Percentiles rank a stretch among this genome's conserved stretches.
Evolutionary conservation across 768 basidiomycete genomes (phyloP).

Genomic region (Mycena galericulata): DNA sequence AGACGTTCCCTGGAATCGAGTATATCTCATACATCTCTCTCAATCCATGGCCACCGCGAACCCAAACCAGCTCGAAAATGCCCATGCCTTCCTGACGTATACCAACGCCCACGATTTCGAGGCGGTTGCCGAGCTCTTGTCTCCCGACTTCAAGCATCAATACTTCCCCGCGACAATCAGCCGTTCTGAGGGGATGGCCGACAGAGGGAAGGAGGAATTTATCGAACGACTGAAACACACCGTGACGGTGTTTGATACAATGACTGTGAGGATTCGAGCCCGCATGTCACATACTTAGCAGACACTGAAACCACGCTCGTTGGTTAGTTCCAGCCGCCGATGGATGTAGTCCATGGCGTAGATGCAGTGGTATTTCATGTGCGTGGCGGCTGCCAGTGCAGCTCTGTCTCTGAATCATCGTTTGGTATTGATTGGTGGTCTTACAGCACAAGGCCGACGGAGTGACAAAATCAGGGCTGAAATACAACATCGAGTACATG

Average conservation of each 20-base stretch:
- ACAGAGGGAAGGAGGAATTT: neutral
- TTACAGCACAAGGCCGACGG: neutral
- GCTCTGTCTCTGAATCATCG: no score
- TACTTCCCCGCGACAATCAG: neutral
- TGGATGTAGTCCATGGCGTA: no score
- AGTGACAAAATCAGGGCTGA: no score
- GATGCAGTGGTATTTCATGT: no score
- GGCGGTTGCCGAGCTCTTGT: neutral
- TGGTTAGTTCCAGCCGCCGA: no score
- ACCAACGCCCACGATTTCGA: neutral
- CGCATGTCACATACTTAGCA: no score
- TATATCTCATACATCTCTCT: no score
- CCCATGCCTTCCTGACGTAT: neutral
- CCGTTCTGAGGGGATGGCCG: neutral
- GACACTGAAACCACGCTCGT: no score
- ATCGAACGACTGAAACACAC: neutral
- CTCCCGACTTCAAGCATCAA: slow-evolving; percentile 2
- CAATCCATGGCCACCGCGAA: neutral
- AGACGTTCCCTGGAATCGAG: no score
- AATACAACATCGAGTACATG: neutral
- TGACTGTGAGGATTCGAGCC: no score
- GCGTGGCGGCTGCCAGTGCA: no score
- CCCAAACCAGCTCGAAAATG: slow-evolving; percentile 7
- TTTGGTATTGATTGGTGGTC: neutral
- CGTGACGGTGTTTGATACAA: neutral